Evolutionary conservation across 2,329 filamentous ascomycete genomes (phyloP), one percentile per base, ranked within the genome.

Genomic region (Fusarium sacchari): DNA sequence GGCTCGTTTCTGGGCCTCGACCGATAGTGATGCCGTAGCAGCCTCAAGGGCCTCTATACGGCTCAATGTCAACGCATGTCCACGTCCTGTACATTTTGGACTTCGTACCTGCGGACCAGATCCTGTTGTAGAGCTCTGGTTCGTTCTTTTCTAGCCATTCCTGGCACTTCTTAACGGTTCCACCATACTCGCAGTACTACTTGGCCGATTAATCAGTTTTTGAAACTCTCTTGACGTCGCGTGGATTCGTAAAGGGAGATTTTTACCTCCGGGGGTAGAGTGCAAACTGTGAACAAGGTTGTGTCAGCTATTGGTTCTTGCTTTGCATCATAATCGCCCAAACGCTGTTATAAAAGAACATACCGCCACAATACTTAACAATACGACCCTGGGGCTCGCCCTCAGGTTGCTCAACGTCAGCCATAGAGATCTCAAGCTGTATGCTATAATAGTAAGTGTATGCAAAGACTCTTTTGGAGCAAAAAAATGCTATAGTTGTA

Each of bases 141-240:
- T 97, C 88, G 74, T 91, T 88, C 74, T 91, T 89, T 79, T 94
- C 86, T 26, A 99, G 91, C 96, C 96, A 99, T 82, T 98, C 95
- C 83, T 96, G 93, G 86, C 96, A 99, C 86, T 98, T 99, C 85
- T 95, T 97, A 30, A 93, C 92, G 43, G 95, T 98, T 74, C 95
- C 96, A 80, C 96, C 96, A 84, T 98, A 98, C 85, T 99, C 96
- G 87, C 96, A 99, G 86, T 98, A 99, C 96, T 98, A 85, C 76
- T 83, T 79, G 69, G 66, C 69, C 60, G 61, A 67, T 77, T 58
- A 74, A 75, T 79, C 67, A 77, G 75, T 69, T 72, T 61, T 56
- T 57, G 64, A 26, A 67, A 53, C 34, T 55, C 46, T 67, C 57
- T 64, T 39, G 55, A 46, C 39, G 47, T 64, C 44, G 22, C 47